These are phyloP conservation scores for Mortierella sp. DNA, from an alignment of 371 early-diverging fungal species.

Conservation along the genomic window DNA sequence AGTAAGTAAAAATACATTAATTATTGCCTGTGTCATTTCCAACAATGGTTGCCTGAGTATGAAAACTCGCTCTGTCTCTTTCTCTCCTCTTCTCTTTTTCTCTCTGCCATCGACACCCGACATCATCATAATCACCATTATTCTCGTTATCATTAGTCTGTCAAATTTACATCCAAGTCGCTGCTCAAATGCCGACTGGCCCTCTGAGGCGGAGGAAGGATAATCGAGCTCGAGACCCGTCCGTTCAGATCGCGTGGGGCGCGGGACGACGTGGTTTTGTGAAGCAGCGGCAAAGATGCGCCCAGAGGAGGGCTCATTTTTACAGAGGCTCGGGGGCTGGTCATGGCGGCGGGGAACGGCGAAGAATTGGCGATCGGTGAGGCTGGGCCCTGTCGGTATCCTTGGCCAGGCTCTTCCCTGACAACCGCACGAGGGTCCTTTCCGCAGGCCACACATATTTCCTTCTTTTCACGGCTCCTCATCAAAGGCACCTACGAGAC, in stretches of 20 bases:
- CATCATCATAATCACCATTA: neutral
- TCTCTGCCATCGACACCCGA: too few species aligned
- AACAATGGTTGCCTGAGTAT: neutral
- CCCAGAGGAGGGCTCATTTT: neutral
- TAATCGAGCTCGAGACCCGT: conserved; percentile 36
- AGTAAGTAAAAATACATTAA: neutral
- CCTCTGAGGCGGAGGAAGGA: conserved; percentile 42
- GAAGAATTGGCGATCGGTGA: neutral
- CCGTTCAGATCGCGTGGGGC: conserved; percentile 30
- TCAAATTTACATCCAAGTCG: conserved; percentile 43
- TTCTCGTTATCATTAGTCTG: neutral
- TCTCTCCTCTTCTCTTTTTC: neutral
- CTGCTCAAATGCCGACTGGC: conserved; percentile 25
- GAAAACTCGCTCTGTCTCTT: neutral
- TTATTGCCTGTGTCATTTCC: neutral
- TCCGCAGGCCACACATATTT: conserved; percentile 75
- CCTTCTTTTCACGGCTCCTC: conserved; percentile 69
- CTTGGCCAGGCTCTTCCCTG: neutral
- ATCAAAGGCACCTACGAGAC: conserved; percentile 71
- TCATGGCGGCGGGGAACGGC: neutral
- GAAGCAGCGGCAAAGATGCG: conserved; percentile 5
- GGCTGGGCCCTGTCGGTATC: neutral
- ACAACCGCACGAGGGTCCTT: conserved; percentile 17
- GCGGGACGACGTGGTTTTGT: conserved; percentile 20
- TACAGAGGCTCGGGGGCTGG: conserved; percentile 5